Base-by-base conservation (phyloP, 2,329 filamentous ascomycete species). In the Leptosphaerulina australis region DNA sequence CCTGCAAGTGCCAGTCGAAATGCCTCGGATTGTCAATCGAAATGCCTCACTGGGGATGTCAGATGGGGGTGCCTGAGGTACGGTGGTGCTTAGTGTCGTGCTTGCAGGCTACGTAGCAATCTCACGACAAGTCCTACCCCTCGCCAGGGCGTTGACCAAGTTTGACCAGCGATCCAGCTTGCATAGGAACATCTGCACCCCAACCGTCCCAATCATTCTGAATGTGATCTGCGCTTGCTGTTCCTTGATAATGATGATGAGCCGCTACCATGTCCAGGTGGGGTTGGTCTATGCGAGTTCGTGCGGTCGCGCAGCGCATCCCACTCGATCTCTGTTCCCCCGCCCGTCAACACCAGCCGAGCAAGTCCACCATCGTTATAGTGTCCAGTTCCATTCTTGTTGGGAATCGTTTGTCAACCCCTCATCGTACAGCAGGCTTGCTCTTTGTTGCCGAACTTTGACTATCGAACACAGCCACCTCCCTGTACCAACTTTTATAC, bases 401-500 rank as follows among this genome's bases (percentile, higher is more conserved):
- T 51, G 36, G 26, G 41, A 43, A 24, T 17, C 24, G 8, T 11
- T 46, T n/a, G 20, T 37, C 30, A 10, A 30, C 12, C 30, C 12
- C 30, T 20, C 20, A 46, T 28, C 30, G 41, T 31, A 37, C 36
- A 28, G 30, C 40, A 43, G 11, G 35, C 34, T 37, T 24, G 18
- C 50, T 40, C 35, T 36, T 38, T 30, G 14, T 53, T 44, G 53
- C 55, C 49, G 50, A 53, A 37, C 8, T 38, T 29, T 21, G 33
- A 37, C 37, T 8, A 21, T 33, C 25, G 35, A 30, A 28, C 47
- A 55, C 53, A 56, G 58, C 56, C 60, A 61, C 56, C 58, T 63
- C 60, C 61, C 60, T 56, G 48, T 30, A 50, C 43, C 51, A 24
- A 12, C 44, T 41, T 14, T 21, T 37, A 50, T 38, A 34, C 25